Conservation (phyloP, 139 green algal genomes). For the Micractinium sp. region DNA sequence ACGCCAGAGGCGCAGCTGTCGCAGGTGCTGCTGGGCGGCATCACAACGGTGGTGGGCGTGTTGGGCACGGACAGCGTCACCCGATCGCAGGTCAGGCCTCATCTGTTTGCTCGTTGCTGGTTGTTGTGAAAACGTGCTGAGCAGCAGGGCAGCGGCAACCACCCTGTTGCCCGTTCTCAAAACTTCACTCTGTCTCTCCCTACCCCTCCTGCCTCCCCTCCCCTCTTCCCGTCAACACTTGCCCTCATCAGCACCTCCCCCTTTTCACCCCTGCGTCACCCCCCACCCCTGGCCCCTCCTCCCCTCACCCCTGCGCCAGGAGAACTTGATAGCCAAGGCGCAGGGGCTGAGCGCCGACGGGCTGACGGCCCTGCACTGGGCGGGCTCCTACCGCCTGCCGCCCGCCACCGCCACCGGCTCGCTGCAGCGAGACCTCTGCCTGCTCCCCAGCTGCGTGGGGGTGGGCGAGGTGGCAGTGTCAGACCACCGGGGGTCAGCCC, state of each 20-base stretch:
- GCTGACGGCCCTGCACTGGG: slow-evolving; percentile 50
- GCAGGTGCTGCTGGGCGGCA: slow-evolving; percentile 47
- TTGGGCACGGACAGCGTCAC: slow-evolving; percentile 50
- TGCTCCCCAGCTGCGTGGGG: slow-evolving; percentile 49
- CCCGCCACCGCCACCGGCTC: slow-evolving; percentile 43
- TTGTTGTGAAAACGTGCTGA: not conserved
- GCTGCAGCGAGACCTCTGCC: slow-evolving; percentile 42
- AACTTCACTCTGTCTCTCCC: not conserved
- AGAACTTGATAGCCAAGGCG: slow-evolving; percentile 51
- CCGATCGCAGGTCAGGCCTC: not conserved
- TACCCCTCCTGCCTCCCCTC: not conserved
- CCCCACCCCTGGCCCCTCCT: not conserved
- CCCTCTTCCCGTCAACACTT: too few relatives aligned
- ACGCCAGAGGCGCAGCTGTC: slow-evolving; percentile 45
- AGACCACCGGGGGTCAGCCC: slow-evolving; percentile 51
- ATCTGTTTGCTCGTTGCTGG: not conserved
- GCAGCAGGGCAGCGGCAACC: not conserved
- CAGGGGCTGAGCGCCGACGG: slow-evolving; percentile 41
- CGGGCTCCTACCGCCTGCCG: slow-evolving; percentile 46
- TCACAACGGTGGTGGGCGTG: slow-evolving; percentile 60
- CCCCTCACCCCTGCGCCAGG: slow-evolving; percentile 27
- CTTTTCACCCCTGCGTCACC: too few relatives aligned
- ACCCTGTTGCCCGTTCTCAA: not conserved
- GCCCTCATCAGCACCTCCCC: too few relatives aligned
- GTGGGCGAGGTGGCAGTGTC: slow-evolving; percentile 59